phyloP scores from a whole-genome alignment of 1,284 basidiomycete genomes.

The Moesziomyces aphidis region DNA sequence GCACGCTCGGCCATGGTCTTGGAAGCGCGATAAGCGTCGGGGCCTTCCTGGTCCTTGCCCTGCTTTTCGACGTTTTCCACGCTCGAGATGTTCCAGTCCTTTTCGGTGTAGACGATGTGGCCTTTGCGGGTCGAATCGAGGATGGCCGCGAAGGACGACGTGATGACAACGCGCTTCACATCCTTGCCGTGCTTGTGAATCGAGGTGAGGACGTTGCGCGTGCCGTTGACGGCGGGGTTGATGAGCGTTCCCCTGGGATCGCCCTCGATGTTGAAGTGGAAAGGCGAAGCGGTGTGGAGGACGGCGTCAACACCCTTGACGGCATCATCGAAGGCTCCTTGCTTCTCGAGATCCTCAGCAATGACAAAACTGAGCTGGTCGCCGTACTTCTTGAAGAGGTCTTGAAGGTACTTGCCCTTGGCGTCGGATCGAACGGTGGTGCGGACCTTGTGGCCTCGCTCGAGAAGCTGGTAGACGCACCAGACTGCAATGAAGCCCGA shows the following conservation, averaged over 20 bases:
- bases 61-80: constrained; percentile 68
- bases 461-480: constrained; percentile 70
- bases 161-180: constrained; percentile 75
- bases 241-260: constrained; percentile 70
- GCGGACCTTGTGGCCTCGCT: constrained; percentile 70
- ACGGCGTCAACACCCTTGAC: constrained; percentile 77
- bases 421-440: constrained; percentile 73
- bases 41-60: constrained; percentile 66
- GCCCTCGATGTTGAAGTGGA: constrained; percentile 65
- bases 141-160: constrained; percentile 74
- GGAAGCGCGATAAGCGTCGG: constrained; percentile 70
- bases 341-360: constrained; percentile 73
- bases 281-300: constrained; percentile 74
- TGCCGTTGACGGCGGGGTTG: constrained; percentile 76
- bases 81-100: constrained; percentile 78
- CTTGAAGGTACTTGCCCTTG: constrained; percentile 72
- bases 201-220: constrained; percentile 73
- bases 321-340: constrained; percentile 77
- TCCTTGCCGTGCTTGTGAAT: constrained; percentile 72
- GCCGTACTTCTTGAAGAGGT: constrained; percentile 71
- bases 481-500: constrained; percentile 69
- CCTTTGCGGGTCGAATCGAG: constrained; percentile 63
- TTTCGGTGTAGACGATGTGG: constrained; percentile 63
- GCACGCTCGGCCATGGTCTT: constrained; percentile 78
- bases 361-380: constrained; percentile 72